These are phyloP conservation scores for Pythium periplocum DNA, from an alignment of 352 stramenopile species.

Conservation along the genomic window DNA sequence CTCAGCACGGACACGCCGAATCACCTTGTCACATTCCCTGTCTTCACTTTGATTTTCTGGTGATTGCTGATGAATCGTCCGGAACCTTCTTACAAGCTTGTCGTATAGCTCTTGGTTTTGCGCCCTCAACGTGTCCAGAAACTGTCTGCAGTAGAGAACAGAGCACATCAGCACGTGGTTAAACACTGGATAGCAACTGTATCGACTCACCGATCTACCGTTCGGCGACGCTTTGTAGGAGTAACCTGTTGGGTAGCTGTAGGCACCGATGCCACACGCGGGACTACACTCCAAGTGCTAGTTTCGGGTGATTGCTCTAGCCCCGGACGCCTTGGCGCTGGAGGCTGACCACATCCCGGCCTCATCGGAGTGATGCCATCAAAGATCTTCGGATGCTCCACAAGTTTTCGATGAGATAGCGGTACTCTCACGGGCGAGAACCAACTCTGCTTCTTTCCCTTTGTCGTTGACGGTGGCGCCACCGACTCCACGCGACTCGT, in stretches of 20 bases:
- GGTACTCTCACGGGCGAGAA: conserved; percentile 54
- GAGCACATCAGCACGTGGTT: no score
- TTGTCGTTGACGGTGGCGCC: conserved; percentile 4
- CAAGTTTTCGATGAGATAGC: conserved; percentile 55
- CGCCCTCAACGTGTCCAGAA: conserved; percentile 9
- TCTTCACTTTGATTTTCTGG: no score
- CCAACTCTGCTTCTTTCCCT: conserved; percentile 41
- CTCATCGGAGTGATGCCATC: conserved; percentile 31
- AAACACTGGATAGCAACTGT: no score
- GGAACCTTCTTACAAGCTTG: conserved; percentile 18
- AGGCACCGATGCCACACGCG: conserved; percentile 2
- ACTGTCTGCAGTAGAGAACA: conserved; percentile 2
- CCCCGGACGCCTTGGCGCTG: neutral
- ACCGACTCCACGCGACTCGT: neutral
- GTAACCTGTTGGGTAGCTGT: neutral
- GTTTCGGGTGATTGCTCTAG: no score
- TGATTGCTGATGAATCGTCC: neutral
- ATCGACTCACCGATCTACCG: conserved; percentile 6
- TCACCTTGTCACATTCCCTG: no score
- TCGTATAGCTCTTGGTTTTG: conserved; percentile 25
- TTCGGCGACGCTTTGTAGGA: conserved; percentile 3
- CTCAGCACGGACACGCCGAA: neutral
- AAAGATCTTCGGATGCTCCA: conserved; percentile 44
- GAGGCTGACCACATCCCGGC: conserved; percentile 15
- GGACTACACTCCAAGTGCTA: neutral